Evolutionary conservation across 495 filamentous ascomycete species (phyloP), one percentile per base, ranked within the genome.

Genomic region (Aspergillus campestris): DNA sequence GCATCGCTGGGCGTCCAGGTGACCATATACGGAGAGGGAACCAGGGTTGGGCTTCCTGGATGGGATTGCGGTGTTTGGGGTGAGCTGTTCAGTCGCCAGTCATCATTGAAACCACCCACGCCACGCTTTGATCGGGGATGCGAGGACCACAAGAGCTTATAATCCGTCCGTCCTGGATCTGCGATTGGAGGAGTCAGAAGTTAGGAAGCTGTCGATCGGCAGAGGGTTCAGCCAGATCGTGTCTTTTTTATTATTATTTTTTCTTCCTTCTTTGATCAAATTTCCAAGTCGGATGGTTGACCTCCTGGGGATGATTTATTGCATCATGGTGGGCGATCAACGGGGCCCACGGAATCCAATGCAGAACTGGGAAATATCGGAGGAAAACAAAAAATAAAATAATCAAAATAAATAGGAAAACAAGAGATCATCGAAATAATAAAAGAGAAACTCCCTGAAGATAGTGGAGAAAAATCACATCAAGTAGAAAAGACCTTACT

Each of bases 101-200:
- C 53, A 58, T 60, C 54, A 55, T 57, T 56, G 41, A 60, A 49
- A 50, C 49, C 49, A 24, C 18, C 18, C 18, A 24, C 18, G 18
- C 47, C 50, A 53, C 39, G 38, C 37, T 36, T 46, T 29, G 18
- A 24, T 24, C 54, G 47, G 53, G 53, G 50, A 47, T 48, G 36
- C 49, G 49, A 51, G 63, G 56, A 56, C 48, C 48, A 49, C 44
- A 49, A 53, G 53, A 64, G 65, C 64, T 68, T 68, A 64, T 67
- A 67, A 70, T 65, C 53, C 38, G 57, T 61, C 47, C 55, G 51
- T 52, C 29, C 28, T 51, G 48, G 54, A 57, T 57, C 55, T 54
- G 55, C 59, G 56, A 66, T 69, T 62, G 67, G 67, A 70, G 67
- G 59, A 67, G 67, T 70, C 67, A 70, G 53, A 62, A 67, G 65